Evolutionary conservation across 352 stramenopile species (phyloP), one percentile per base, ranked within the genome.

Genomic region (Phytophthora colocasiae): DNA sequence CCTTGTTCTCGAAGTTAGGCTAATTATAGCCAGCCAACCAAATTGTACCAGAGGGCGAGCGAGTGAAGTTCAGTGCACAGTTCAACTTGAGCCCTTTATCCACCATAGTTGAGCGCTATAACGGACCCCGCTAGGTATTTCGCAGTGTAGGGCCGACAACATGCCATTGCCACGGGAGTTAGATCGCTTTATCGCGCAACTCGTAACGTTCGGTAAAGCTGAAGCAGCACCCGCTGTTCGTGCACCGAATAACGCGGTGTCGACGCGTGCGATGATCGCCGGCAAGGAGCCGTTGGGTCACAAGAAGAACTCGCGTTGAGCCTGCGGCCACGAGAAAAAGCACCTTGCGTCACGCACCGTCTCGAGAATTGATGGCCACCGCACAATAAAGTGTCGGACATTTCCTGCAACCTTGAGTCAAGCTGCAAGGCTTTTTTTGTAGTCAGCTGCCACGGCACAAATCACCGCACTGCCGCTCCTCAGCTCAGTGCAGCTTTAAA

Each of bases 1-100:
- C 61, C 51, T 69, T 66, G 39, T 75, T 75, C 68, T 72, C 68
- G 45, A 72, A 75, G 48, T 31, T 50, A 63, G 62, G 56, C 67
- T 71, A 57, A 38, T 67, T 44, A 55, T 68, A 70, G 53, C 56
- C 54, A 62, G 27, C 60, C 66, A 69, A 70, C 43, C 54, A 71
- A 50, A 39, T 38, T 39, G 32, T 34, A 57, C 22, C 38, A 36
- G 31, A 36, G 31, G 31, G 31, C 31, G 22, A 22, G 34, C 17
- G 48, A 55, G 51, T 29, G 56, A 65, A 60, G 39, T 22, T 55
- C 43, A 46, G 19, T 31, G 46, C 36, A 32, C 40, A 68, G 47
- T 46, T 72, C 63, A 71, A 58, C 63, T 17, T 38, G 38, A 36
- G 49, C 32, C 31, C 41, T 58, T 47, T 47, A 45, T 14, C 50